These are phyloP conservation scores for Plenodomus lindquistii DNA, from an alignment of 2,329 filamentous ascomycete species.

Conservation along the genomic window DNA sequence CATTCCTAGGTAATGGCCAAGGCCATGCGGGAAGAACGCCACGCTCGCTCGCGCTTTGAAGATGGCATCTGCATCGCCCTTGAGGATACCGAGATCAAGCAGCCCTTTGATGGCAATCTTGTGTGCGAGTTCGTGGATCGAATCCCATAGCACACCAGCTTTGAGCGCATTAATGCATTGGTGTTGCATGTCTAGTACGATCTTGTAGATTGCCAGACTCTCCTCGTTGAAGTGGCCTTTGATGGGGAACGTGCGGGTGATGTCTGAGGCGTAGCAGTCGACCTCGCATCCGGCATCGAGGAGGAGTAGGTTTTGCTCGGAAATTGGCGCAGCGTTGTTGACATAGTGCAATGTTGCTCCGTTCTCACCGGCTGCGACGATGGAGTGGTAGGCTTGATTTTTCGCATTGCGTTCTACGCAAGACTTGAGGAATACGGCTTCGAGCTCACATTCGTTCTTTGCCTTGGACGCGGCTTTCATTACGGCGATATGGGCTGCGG, in stretches of 20 bases:
- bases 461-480: conserved; percentile 65
- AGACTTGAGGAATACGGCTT: conserved; percentile 76
- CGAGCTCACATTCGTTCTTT: conserved; percentile 79
- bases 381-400: conserved; percentile 85
- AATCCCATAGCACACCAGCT: conserved; percentile 77
- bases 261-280: conserved; percentile 57
- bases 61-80: conserved; percentile 57
- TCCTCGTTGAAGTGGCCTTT: conserved; percentile 56
- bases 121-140: conserved; percentile 79
- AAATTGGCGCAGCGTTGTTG: conserved; percentile 48
- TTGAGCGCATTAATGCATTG: conserved; percentile 74
- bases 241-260: conserved; percentile 88
- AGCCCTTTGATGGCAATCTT: conserved; percentile 80
- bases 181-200: conserved; percentile 85
- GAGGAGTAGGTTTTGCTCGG: conserved; percentile 75
- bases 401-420: conserved; percentile 76
- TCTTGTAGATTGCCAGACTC: conserved; percentile 66
- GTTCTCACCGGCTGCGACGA: conserved; percentile 78
- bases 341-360: conserved; percentile 89
- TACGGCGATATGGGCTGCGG: conserved; percentile 74
- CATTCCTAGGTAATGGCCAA: conserved; percentile 58
- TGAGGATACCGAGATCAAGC: conserved; percentile 73
- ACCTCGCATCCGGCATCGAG: conserved; percentile 75
- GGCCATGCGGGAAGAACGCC: conserved; percentile 56
- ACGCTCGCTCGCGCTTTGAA: conserved; percentile 51